These are phyloP conservation scores for Lodderomyces pseudojiufengensis DNA, from an alignment of 1,139 yeast species.

Conservation along the genomic window DNA sequence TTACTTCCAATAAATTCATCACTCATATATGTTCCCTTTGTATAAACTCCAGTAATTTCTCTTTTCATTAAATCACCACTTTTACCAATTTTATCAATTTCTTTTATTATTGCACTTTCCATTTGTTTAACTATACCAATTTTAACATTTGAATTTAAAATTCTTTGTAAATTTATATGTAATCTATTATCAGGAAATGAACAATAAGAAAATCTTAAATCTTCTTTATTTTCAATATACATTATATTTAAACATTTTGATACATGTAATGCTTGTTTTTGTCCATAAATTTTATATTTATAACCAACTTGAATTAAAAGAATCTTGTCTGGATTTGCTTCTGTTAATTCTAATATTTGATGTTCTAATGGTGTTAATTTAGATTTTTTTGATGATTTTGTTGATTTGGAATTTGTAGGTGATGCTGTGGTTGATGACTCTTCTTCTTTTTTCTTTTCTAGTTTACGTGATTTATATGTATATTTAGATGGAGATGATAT, in stretches of 20 bases:
- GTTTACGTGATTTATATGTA: too few relatives aligned
- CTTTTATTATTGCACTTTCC: constrained; percentile 73
- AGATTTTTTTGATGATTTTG: not conserved
- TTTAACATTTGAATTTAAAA: constrained; percentile 61
- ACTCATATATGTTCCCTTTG: constrained; percentile 81
- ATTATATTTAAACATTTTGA: constrained; percentile 65
- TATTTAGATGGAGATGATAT: too few relatives aligned
- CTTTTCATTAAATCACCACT: constrained; percentile 58
- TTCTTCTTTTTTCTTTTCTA: not conserved
- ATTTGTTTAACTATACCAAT: constrained; percentile 86
- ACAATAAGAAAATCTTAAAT: constrained; percentile 72
- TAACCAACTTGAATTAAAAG: constrained; percentile 87
- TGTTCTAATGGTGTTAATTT: constrained; percentile 70
- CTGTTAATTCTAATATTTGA: constrained; percentile 67
- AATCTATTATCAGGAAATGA: constrained; percentile 78
- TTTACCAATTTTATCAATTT: constrained; percentile 40
- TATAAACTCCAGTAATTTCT: constrained; percentile 66
- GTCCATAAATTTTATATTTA: constrained; percentile 80
- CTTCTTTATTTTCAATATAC: constrained; percentile 61
- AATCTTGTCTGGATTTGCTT: constrained; percentile 57
- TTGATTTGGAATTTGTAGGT: constrained; percentile 3
- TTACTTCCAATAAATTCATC: constrained; percentile 40
- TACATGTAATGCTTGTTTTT: constrained; percentile 66
- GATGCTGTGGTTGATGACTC: not conserved
- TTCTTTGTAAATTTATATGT: constrained; percentile 67